A percentile compares a stretch with the other conserved stretches of the same genome.
phyloP scores from a whole-genome alignment of 2,329 filamentous ascomycete genomes.

The Trichothecium sympodiale region DNA sequence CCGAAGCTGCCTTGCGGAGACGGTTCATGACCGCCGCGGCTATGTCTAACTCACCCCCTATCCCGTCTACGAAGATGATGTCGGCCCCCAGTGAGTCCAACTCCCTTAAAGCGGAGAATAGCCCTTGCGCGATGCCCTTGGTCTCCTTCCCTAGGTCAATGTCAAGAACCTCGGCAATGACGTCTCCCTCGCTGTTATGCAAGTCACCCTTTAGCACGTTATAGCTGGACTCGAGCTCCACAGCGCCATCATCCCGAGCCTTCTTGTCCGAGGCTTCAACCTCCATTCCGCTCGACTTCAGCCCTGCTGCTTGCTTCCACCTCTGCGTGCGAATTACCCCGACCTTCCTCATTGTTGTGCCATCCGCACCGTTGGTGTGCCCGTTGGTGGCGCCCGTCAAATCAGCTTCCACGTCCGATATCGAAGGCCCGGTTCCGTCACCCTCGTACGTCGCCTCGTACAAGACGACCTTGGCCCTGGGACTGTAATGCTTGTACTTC shows the following conservation, averaged over 20 bases:
- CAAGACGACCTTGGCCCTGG: constrained; percentile 73
- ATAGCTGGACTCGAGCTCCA: constrained; percentile 19
- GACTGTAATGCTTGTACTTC: constrained; percentile 98
- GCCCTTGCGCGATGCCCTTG: constrained; percentile 66
- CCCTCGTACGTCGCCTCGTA: constrained; percentile 49
- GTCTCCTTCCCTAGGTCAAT: constrained; percentile 62
- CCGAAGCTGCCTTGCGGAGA: constrained; percentile 64
- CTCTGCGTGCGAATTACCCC: constrained; percentile 45
- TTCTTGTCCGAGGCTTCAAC: constrained; percentile 9
- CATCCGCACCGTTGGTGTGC: constrained; percentile 11
- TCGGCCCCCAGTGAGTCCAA: constrained; percentile 72
- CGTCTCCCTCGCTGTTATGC: constrained; percentile 17
- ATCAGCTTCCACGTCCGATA: constrained; percentile 20
- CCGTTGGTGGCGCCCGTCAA: constrained; percentile 3
- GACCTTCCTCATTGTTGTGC: constrained; percentile 19
- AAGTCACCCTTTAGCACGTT: constrained; percentile 30
- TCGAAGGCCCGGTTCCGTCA: constrained; percentile 22
- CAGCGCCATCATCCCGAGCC: constrained; percentile 13
- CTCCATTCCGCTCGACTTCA: constrained; percentile 20
- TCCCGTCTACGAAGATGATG: constrained; percentile 83
- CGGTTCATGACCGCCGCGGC: constrained; percentile 82
- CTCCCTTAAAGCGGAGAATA: constrained; percentile 80
- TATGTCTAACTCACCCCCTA: constrained; percentile 67
- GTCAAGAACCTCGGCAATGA: constrained; percentile 45
- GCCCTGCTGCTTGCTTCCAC: constrained; percentile 35